phyloP scores from a whole-genome alignment of 768 basidiomycete genomes.

The Calocera viscosa region DNA sequence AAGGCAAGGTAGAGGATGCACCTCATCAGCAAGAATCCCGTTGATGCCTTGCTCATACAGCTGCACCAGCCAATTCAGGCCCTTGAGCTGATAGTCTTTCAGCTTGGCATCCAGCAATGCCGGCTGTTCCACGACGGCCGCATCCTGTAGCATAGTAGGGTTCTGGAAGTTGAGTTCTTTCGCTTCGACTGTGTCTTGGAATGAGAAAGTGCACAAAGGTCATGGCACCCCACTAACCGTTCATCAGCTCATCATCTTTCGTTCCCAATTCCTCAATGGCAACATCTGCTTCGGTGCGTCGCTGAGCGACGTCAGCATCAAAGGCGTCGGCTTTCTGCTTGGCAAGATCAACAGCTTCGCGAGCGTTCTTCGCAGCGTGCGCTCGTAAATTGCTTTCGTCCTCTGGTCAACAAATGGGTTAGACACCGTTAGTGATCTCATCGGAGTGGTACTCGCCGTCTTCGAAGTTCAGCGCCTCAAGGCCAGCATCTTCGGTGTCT shows the following conservation, averaged over 20 bases:
- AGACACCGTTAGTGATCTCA: background rate
- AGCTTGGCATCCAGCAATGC: slow-evolving; percentile 92
- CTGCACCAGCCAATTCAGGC: slow-evolving; percentile 93
- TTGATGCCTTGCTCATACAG: slow-evolving; percentile 99
- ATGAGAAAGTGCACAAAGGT: background rate
- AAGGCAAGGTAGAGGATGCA: slow-evolving; percentile 46
- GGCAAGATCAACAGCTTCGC: slow-evolving; percentile 72
- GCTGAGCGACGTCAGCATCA: slow-evolving; percentile 67
- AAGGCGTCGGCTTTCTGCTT: slow-evolving; percentile 71
- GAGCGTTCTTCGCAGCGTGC: slow-evolving; percentile 80
- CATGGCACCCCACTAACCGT: background rate
- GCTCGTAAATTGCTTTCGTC: slow-evolving; percentile 74
- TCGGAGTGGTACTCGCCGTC: slow-evolving; percentile 46
- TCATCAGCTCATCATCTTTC: slow-evolving; percentile 30
- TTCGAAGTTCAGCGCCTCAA: slow-evolving; percentile 80
- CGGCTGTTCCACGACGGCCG: slow-evolving; percentile 78
- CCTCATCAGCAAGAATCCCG: slow-evolving; percentile 96
- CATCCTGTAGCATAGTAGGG: slow-evolving; percentile 77
- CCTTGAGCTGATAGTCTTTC: slow-evolving; percentile 97
- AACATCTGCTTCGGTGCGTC: slow-evolving; percentile 61
- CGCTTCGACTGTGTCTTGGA: slow-evolving; percentile 54
- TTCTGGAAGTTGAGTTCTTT: slow-evolving; percentile 99
- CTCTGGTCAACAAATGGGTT: slow-evolving; percentile 37
- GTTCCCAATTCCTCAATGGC: slow-evolving; percentile 43
- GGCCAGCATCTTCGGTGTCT: slow-evolving; percentile 12